Conservation (phyloP, 2,329 filamentous ascomycete genomes). For the Sordariomycetes sp. region DNA sequence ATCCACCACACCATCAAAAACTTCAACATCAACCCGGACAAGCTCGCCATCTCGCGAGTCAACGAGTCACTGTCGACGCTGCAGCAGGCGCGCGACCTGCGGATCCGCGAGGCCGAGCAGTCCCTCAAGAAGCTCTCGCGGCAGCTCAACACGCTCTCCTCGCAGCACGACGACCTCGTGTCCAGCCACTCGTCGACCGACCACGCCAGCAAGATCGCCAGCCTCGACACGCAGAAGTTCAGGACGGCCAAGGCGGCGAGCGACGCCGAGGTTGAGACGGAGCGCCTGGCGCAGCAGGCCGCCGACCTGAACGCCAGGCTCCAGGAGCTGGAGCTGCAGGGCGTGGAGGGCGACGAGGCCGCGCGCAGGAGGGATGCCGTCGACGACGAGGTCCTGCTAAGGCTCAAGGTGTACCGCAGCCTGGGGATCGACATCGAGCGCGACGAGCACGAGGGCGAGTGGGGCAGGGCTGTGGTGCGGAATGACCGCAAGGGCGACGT, state of each 20-base stretch:
- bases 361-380: slow-evolving; percentile 31
- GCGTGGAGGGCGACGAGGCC: slow-evolving; percentile 58
- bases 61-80: slow-evolving; percentile 75
- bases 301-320: slow-evolving; percentile 66
- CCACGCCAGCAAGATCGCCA: slow-evolving; percentile 77
- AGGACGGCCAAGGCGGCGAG: slow-evolving; percentile 83
- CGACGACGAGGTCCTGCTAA: slow-evolving; percentile 59
- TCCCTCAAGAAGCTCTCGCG: slow-evolving; percentile 66
- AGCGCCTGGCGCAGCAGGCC: slow-evolving; percentile 73
- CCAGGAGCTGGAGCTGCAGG: slow-evolving; percentile 78
- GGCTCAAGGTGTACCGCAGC: slow-evolving; percentile 83
- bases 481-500: slow-evolving; percentile 86
- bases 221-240: slow-evolving; percentile 89
- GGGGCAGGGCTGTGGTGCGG: slow-evolving; percentile 74
- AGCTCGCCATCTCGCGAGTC: slow-evolving; percentile 72
- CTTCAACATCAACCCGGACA: slow-evolving; percentile 92
- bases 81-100: slow-evolving; percentile 72
- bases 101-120: slow-evolving; percentile 60
- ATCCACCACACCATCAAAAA: slow-evolving; percentile 87
- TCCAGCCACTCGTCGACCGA: slow-evolving; percentile 65
- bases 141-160: slow-evolving; percentile 62
- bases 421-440: slow-evolving; percentile 82
- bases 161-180: slow-evolving; percentile 70
- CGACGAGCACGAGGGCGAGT: slow-evolving; percentile 66
- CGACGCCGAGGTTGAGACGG: slow-evolving; percentile 89